phyloP scores from a whole-genome alignment of 2,329 filamentous ascomycete species.

The Scedosporium apiospermum region DNA sequence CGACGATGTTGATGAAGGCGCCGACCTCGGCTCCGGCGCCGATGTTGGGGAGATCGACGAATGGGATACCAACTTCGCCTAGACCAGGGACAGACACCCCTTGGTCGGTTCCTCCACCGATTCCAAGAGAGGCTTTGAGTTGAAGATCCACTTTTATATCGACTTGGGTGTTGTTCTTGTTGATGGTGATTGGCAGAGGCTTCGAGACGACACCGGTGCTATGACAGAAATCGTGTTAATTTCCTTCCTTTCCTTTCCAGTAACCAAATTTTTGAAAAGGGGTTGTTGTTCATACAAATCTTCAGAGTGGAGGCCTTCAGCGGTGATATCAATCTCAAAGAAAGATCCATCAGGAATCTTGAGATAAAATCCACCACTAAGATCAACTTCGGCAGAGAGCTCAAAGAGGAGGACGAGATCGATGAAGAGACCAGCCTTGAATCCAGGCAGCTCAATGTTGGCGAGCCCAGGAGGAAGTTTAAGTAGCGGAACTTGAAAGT shows the following conservation, averaged over 20 bases:
- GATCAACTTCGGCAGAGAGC: neutral
- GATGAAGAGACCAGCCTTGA: slow-evolving; percentile 5
- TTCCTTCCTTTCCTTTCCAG: neutral
- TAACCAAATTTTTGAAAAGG: neutral
- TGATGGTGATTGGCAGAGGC: slow-evolving; percentile 5
- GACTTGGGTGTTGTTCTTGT: neutral
- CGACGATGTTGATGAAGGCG: slow-evolving; percentile 6
- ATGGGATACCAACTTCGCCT: neutral
- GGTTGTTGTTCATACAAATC: slow-evolving; percentile 4
- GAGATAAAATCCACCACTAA: slow-evolving; percentile 5
- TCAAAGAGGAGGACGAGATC: slow-evolving; percentile 4
- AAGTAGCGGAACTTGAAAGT: slow-evolving; percentile 1
- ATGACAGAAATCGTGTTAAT: neutral
- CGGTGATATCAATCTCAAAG: slow-evolving; percentile 7
- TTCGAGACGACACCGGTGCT: slow-evolving; percentile 3
- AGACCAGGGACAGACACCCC: slow-evolving; percentile 1
- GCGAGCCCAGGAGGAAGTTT: neutral
- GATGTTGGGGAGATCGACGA: slow-evolving; percentile 2
- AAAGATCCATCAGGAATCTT: slow-evolving; percentile 6
- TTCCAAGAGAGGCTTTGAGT: slow-evolving; percentile 2
- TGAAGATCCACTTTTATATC: slow-evolving; percentile 3
- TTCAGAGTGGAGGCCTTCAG: neutral
- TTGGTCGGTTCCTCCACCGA: neutral
- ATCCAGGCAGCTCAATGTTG: slow-evolving; percentile 1
- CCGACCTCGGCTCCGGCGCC: slow-evolving; percentile 4